These are phyloP conservation scores for Lasiosphaeriaceae sp. DNA, from an alignment of 495 filamentous ascomycete species.

Conservation along the genomic window DNA sequence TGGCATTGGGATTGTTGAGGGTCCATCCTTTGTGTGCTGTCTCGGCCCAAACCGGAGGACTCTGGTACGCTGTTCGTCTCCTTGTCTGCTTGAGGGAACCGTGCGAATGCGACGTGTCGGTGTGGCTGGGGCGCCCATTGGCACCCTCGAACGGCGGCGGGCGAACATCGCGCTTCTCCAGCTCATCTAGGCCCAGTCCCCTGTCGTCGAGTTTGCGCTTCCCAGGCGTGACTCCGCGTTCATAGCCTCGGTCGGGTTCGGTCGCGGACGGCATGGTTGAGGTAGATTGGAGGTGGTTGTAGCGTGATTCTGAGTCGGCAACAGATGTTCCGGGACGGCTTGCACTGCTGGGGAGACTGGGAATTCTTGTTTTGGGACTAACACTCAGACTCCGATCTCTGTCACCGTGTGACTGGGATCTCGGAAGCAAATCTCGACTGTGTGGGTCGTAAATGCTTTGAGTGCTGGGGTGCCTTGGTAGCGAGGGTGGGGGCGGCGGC, in stretches of 20 bases:
- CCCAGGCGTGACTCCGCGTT: constrained; percentile 34
- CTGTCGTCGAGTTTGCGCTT: constrained; percentile 55
- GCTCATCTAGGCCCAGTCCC: constrained; percentile 40
- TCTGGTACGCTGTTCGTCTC: constrained; percentile 32
- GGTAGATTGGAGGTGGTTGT: constrained; percentile 27
- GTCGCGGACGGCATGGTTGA: constrained; percentile 20
- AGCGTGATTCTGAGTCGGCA: constrained; percentile 39
- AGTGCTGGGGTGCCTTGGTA: constrained; percentile 46
- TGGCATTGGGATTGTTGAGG: constrained; percentile 33
- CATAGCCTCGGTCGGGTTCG: constrained; percentile 26
- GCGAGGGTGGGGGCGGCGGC: constrained; percentile 37
- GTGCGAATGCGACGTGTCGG: constrained; percentile 20
- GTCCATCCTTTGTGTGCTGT: constrained; percentile 18
- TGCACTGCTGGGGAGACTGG: constrained; percentile 46
- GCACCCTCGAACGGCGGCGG: constrained; percentile 38
- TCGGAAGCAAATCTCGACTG: constrained; percentile 28
- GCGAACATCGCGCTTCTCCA: constrained; percentile 39
- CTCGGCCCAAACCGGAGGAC: constrained; percentile 45
- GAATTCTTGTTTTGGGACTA: constrained; percentile 59
- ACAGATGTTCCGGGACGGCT: constrained; percentile 37
- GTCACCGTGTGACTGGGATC: constrained; percentile 44
- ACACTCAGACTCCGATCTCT: constrained; percentile 60
- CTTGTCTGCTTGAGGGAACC: constrained; percentile 27
- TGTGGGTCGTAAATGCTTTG: constrained; percentile 39
- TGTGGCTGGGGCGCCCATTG: constrained; percentile 34